phyloP scores from a whole-genome alignment of 2,329 filamentous ascomycete genomes.

The Pseudogymnoascus sp. region DNA sequence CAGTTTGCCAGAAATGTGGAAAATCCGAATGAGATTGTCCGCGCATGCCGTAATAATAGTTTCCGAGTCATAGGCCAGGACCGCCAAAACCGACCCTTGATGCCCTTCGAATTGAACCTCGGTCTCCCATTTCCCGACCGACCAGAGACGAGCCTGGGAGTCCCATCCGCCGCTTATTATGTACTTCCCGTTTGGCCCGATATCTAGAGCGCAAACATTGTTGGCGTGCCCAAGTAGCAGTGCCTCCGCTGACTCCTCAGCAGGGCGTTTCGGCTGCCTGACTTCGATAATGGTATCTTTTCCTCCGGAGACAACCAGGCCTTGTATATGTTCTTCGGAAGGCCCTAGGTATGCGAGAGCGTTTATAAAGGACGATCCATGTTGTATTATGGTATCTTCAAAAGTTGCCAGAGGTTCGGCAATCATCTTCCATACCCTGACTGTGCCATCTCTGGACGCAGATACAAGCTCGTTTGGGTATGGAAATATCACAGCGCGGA shows the following conservation, averaged over 20 bases:
- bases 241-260: slow-evolving; percentile 72
- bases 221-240: slow-evolving; percentile 77
- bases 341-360: slow-evolving; percentile 68
- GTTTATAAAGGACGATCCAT: slow-evolving; percentile 83
- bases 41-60: slow-evolving; percentile 87
- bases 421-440: slow-evolving; percentile 72
- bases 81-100: slow-evolving; percentile 80
- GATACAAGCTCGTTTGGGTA: slow-evolving; percentile 65
- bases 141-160: slow-evolving; percentile 77
- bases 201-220: slow-evolving; percentile 83
- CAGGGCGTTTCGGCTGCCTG: slow-evolving; percentile 56
- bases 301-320: slow-evolving; percentile 78
- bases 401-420: slow-evolving; percentile 59
- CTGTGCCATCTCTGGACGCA: slow-evolving; percentile 83
- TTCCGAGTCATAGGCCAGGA: slow-evolving; percentile 69
- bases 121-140: slow-evolving; percentile 74
- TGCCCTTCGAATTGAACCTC: slow-evolving; percentile 66
- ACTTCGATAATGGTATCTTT: slow-evolving; percentile 92
- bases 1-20: slow-evolving; percentile 56
- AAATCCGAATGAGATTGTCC: slow-evolving; percentile 82
- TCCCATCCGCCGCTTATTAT: slow-evolving; percentile 95
- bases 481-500: slow-evolving; percentile 77
- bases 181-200: slow-evolving; percentile 60
- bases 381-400: slow-evolving; percentile 68
- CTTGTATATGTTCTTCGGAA: slow-evolving; percentile 55